Evolutionary conservation across 768 basidiomycete species (phyloP).

Genomic region (Tulasnella sp.): DNA sequence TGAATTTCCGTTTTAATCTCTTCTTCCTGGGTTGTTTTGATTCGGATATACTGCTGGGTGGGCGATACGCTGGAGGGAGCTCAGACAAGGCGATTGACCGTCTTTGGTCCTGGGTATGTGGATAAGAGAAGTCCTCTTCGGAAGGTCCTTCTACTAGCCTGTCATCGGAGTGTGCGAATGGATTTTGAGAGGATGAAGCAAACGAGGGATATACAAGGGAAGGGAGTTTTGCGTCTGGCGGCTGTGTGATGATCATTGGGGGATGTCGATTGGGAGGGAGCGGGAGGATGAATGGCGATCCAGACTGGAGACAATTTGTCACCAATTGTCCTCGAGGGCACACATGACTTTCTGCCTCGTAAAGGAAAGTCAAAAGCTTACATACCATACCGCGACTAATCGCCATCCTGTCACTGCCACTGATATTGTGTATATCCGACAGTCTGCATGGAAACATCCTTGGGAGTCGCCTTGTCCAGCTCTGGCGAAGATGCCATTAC

Average conservation of each 20-base stretch:
- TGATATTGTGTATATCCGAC: too few relatives aligned
- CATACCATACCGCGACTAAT: too few relatives aligned
- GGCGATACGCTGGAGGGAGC: slow-evolving; percentile 6
- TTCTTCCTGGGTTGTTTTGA: background rate
- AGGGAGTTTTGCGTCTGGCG: slow-evolving; percentile 12
- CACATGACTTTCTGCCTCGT: too few relatives aligned
- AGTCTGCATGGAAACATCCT: too few relatives aligned
- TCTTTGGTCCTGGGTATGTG: background rate
- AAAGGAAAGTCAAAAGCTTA: too few relatives aligned
- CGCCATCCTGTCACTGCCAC: too few relatives aligned
- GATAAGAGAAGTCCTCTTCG: slow-evolving; percentile 1
- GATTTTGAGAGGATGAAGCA: background rate
- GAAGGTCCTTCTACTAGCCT: background rate
- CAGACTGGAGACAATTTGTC: too few relatives aligned
- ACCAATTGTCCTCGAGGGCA: too few relatives aligned
- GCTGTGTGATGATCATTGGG: slow-evolving; percentile 7
- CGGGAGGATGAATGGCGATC: too few relatives aligned
- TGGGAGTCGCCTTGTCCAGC: slow-evolving; percentile 34
- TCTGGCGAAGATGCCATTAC: slow-evolving; percentile 56
- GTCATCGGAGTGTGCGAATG: slow-evolving; percentile 5
- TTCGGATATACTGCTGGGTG: background rate
- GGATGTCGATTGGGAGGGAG: too few relatives aligned
- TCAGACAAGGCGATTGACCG: background rate
- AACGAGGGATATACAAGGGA: background rate
- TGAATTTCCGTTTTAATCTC: slow-evolving; percentile 2